A percentile compares a stretch with the other conserved stretches of the same genome.
These are phyloP conservation scores for Neofusicoccum sp. DNA, from an alignment of 2,329 filamentous ascomycete species.

Conservation along the genomic window DNA sequence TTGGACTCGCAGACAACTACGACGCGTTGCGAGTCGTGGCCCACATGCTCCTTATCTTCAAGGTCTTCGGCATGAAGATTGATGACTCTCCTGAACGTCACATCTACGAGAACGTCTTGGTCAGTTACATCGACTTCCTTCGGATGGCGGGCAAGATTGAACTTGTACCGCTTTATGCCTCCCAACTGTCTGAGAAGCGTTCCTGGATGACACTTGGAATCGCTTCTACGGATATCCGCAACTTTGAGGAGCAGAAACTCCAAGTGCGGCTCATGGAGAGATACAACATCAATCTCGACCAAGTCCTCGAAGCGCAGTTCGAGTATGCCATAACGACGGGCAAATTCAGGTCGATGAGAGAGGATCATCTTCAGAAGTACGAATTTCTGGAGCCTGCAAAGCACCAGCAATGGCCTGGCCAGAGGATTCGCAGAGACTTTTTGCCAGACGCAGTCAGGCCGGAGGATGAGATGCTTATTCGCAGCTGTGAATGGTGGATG, in stretches of 20 bases:
- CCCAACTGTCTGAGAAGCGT: slow-evolving; percentile 65
- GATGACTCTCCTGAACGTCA: slow-evolving; percentile 36
- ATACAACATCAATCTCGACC: slow-evolving; percentile 69
- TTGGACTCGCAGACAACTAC: slow-evolving; percentile 39
- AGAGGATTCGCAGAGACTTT: slow-evolving; percentile 68
- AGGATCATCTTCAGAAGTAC: slow-evolving; percentile 32
- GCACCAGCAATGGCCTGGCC: slow-evolving; percentile 51
- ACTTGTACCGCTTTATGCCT: slow-evolving; percentile 83
- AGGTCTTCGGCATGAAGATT: slow-evolving; percentile 54
- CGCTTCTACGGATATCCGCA: slow-evolving; percentile 71
- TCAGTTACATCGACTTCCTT: slow-evolving; percentile 78
- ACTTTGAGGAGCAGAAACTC: slow-evolving; percentile 62
- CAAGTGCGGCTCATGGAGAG: slow-evolving; percentile 74
- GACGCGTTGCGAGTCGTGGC: slow-evolving; percentile 46
- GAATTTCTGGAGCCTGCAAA: slow-evolving; percentile 53
- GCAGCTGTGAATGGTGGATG: slow-evolving; percentile 38
- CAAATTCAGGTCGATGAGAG: slow-evolving; percentile 18
- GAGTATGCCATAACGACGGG: slow-evolving; percentile 19
- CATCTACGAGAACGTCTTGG: slow-evolving; percentile 71
- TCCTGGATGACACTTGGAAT: slow-evolving; percentile 70
- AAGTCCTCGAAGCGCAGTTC: slow-evolving; percentile 59
- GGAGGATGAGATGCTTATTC: slow-evolving; percentile 17
- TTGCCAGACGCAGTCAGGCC: slow-evolving; percentile 39
- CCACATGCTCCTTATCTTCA: slow-evolving; percentile 65
- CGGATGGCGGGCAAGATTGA: slow-evolving; percentile 70